Percentiles rank a stretch among this genome's conserved stretches.
Conservation (phyloP, 768 basidiomycete species). For the Cystoderma amianthinum region DNA sequence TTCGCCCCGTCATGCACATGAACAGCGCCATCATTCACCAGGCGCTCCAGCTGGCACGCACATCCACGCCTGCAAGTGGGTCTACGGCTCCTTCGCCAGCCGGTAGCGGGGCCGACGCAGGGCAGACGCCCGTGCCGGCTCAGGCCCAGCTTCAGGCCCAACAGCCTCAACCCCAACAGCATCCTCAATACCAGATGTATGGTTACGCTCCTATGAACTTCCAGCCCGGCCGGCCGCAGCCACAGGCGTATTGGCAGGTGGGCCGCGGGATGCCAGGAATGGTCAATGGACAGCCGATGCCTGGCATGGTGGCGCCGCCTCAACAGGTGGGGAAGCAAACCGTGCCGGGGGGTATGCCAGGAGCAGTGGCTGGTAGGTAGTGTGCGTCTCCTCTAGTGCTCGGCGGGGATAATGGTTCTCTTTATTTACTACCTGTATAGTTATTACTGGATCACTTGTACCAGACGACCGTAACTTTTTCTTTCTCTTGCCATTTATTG, state of each 20-base stretch:
- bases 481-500: too few species aligned
- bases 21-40: constrained; percentile 14
- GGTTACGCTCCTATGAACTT: constrained; percentile 7
- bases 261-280: constrained; percentile 7
- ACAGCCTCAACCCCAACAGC: constrained; percentile 8
- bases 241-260: constrained; percentile 5
- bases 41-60: constrained; percentile 7
- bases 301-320: not conserved
- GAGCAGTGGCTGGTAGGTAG: not conserved
- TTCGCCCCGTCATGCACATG: constrained; percentile 21
- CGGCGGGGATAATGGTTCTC: too few species aligned
- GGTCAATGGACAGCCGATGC: constrained; percentile 6
- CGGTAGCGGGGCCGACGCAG: constrained; percentile 1
- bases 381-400: too few species aligned
- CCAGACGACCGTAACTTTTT: too few species aligned
- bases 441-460: too few species aligned
- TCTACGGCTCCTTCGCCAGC: not conserved
- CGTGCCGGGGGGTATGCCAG: constrained; percentile 1
- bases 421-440: too few species aligned
- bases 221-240: not conserved
- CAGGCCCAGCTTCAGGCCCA: constrained; percentile 7
- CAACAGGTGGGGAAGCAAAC: not conserved
- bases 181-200: constrained; percentile 11
- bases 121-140: constrained; percentile 6
- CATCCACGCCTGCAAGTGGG: constrained; percentile 5